Conservation (phyloP, 1,139 yeast species). For the Blastobotrys raffinosifermentans region DNA sequence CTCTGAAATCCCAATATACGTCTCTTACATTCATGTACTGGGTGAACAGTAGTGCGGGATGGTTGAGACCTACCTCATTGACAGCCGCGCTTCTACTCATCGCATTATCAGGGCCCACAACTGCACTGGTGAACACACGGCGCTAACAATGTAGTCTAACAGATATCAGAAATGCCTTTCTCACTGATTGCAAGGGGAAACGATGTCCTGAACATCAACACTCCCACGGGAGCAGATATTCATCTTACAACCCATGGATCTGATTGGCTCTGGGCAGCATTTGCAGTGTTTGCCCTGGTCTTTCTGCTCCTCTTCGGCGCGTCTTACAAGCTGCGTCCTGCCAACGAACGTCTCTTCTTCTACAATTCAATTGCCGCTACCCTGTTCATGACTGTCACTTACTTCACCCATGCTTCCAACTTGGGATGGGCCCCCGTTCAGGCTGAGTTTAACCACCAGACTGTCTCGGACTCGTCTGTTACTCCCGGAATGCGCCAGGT, state of each 20-base stretch:
- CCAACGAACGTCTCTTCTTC: constrained; percentile 40
- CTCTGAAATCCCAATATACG: too few species aligned
- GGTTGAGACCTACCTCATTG: too few species aligned
- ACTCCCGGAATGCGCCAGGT: constrained; percentile 50
- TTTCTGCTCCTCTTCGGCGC: constrained; percentile 40
- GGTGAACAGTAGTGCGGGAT: too few species aligned
- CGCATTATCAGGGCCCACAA: too few species aligned
- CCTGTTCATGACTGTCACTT: constrained; percentile 45
- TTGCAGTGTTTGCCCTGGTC: constrained; percentile 43
- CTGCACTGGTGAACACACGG: too few species aligned
- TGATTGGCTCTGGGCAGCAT: constrained; percentile 67
- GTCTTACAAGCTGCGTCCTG: constrained; percentile 36
- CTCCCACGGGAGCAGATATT: constrained; percentile 41
- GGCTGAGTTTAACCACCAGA: constrained; percentile 52
- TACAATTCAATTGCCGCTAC: constrained; percentile 44
- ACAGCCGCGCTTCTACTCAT: too few species aligned
- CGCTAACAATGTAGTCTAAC: too few species aligned
- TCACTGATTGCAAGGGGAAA: too few species aligned
- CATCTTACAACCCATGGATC: constrained; percentile 57
- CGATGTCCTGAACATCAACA: constrained; percentile 47
- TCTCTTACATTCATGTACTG: too few species aligned
- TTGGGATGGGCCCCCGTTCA: constrained; percentile 55
- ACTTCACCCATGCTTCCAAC: constrained; percentile 61
- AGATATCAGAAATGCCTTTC: too few species aligned
- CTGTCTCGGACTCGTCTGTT: constrained; percentile 28